These are phyloP conservation scores for Acaromyces ingoldii DNA, from an alignment of 1,284 basidiomycete species.

Conservation along the genomic window DNA sequence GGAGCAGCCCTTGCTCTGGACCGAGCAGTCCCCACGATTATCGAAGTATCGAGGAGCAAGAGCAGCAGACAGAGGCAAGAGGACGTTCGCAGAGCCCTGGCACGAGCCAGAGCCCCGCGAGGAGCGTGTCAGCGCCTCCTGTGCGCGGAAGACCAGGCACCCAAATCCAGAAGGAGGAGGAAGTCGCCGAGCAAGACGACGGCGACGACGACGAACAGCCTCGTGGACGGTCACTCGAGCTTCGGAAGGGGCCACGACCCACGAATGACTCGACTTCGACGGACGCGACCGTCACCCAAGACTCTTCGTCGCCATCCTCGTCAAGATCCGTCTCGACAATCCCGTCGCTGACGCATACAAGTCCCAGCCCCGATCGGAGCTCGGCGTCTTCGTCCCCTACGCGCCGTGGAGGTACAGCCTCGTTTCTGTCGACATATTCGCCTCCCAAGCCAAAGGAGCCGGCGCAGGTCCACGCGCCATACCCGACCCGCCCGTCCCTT, in stretches of 20 bases:
- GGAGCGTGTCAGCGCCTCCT: background rate
- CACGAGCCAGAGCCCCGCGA: background rate
- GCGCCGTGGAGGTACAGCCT: background rate
- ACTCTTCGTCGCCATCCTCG: background rate
- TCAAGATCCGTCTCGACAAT: background rate
- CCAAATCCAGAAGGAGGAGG: background rate
- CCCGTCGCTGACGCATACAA: slow-evolving; percentile 3
- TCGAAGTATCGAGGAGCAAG: background rate
- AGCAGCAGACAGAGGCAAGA: background rate
- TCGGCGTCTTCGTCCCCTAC: background rate
- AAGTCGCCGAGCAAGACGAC: background rate
- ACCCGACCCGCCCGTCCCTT: background rate
- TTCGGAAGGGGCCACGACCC: background rate
- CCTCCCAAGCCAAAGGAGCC: background rate
- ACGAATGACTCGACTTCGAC: slow-evolving; percentile 2
- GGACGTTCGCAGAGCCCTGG: background rate
- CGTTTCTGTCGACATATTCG: background rate
- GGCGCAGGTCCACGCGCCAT: background rate
- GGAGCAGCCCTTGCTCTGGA: background rate
- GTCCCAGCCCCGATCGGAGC: slow-evolving; percentile 7
- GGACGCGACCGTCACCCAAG: background rate
- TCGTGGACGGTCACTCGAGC: slow-evolving; percentile 3
- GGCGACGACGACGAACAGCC: background rate
- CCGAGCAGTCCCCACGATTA: background rate
- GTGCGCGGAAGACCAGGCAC: background rate